Conservation (phyloP, 495 filamentous ascomycete species). For the Hyaloscypha finlandica region DNA sequence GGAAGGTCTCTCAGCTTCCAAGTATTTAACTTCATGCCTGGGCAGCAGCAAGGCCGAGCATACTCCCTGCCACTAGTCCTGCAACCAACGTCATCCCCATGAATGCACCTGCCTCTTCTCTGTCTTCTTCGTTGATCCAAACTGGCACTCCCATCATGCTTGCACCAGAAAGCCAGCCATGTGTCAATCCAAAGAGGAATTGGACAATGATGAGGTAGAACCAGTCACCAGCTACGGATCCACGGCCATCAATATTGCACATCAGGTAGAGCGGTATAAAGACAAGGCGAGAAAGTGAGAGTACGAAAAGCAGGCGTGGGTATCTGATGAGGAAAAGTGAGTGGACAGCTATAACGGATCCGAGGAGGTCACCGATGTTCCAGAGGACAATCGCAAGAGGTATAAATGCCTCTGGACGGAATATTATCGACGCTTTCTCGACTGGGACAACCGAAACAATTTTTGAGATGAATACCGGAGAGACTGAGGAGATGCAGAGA, state of each 20-base stretch:
- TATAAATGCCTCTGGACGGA: constrained; percentile 73
- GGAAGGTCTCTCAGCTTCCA: no score
- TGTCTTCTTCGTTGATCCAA: constrained; percentile 74
- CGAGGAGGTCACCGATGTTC: constrained; percentile 83
- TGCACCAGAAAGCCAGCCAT: constrained; percentile 77
- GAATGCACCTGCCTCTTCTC: constrained; percentile 85
- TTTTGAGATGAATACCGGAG: constrained; percentile 82
- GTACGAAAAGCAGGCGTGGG: constrained; percentile 61
- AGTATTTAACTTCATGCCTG: neutral
- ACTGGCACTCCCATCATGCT: constrained; percentile 87
- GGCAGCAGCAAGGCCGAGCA: constrained; percentile 76
- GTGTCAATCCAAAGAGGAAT: constrained; percentile 75
- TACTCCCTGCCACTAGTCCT: constrained; percentile 78
- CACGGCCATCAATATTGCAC: constrained; percentile 69
- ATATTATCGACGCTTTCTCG: constrained; percentile 51
- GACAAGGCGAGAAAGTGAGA: constrained; percentile 58
- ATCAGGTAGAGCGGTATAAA: constrained; percentile 85
- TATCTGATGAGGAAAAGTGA: constrained; percentile 60
- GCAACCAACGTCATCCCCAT: constrained; percentile 85
- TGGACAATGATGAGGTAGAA: constrained; percentile 87
- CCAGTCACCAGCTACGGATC: constrained; percentile 64
- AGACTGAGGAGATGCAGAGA: constrained; percentile 83
- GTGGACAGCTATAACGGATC: constrained; percentile 67
- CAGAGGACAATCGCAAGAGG: constrained; percentile 87
- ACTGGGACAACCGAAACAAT: constrained; percentile 67